Evolutionary conservation across 257 asterid species (phyloP), one percentile per base, ranked within the genome.

Genomic region (Perilla frutescens): DNA sequence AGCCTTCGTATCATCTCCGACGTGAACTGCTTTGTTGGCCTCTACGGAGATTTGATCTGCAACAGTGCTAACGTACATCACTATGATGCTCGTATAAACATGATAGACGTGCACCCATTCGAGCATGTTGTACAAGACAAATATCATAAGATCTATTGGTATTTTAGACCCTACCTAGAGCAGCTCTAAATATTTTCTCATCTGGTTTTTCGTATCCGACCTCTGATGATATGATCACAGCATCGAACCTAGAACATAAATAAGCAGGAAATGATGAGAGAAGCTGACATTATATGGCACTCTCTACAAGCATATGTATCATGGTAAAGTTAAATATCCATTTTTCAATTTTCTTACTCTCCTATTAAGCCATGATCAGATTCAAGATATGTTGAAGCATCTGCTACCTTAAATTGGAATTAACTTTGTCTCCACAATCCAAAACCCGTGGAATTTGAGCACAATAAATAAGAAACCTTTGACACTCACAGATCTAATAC

Each of bases 121-220:
- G 3, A 34, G 37, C 37, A 34, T 34, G 3, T 34, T 34, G 26
- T 20, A 20, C 26, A 20, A 20, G 44, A 40, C 5, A 40, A 40
- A 10, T 9, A 41, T 26, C 41, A 45, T 55, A 57, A 69, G 40
- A 29, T 61, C 47, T 10, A 20, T 31, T 54, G 56, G n/a, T 12
- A 67, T 29, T 55, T 48, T 6, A 47, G 77, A 32, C 32, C 90
- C 47, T 83, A 91, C 97, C 96, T 78, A 94, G 78, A 63, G 98
- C 99, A 62, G 91, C 90, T 80, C 54, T 66, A 67, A 95, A 95
- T 81, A 95, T 95, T 77, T 82, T 84, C 63, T 68, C 87, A 44
- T 95, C 96, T 55, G 98, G 99, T 83, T 95, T 92, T 61, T 95
- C 99, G 40, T 85, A 85, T 76, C 96, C 96, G 54, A 92, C 92